Base-by-base conservation (phyloP, 1,139 yeast genomes). In the Candida sojae region DNA sequence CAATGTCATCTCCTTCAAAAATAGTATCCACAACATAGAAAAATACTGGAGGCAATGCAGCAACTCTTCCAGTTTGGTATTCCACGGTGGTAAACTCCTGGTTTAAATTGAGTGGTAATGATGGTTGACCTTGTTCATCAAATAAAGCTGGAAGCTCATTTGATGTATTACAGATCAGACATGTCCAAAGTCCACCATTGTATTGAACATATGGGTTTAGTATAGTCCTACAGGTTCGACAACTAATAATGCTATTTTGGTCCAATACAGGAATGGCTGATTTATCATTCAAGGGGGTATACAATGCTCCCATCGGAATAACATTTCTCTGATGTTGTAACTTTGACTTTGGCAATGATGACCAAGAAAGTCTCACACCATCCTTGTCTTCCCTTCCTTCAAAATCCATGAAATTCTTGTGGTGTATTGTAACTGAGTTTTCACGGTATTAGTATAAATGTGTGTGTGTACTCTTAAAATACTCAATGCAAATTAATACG, bases 311-410 rank as follows among this genome's bases (percentile, higher is more conserved):
- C 48, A 84, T 62, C 1, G 92, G 92, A 7, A 85, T 75, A 1
- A 82, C 76, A 45, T 82, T 75, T 43, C 86, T 66, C 29, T 79
- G 73, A 47, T 84, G 83, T 49, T 84, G 87, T 41, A 79, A 71
- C 56, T 77, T 77, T 10, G 86, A 75, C 36, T 81, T 70, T 11
- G 93, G 91, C 47, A 93, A 76, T 44, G 83, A 81, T 66, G 89
- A 92, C 97, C 98, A 93, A 25, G 97, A 81, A 66, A 88, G 82
- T 57, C 98, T 83, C 44, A 91, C 84, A 48, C 98, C 99, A 63
- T 92, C 96, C 50, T 71, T 68, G 64, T 93, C 98, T 68, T 93
- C 99, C 59, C 82, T 80, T 41, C 82, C 80, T 67, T 92, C 98
- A 67, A 91, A 90, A 39, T 54, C 57, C 57, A 53, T 55, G 12